phyloP scores from a whole-genome alignment of 1,139 yeast genomes.

The Candida labiduridarum region DNA sequence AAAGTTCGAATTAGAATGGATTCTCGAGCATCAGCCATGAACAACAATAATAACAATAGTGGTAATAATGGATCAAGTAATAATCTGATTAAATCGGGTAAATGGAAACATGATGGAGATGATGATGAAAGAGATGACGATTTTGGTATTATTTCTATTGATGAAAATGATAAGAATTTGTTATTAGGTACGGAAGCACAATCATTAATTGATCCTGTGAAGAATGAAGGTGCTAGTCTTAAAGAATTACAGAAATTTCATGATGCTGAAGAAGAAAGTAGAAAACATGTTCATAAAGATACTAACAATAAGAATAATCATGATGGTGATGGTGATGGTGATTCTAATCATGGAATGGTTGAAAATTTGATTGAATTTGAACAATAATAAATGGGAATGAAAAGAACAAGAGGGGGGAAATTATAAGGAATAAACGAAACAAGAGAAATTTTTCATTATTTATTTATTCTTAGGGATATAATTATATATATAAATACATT shows the following conservation, averaged over 20 bases:
- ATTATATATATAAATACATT: conserved; percentile 3
- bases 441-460: background rate
- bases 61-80: conserved; percentile 21
- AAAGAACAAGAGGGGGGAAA: background rate
- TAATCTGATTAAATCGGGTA: conserved; percentile 30
- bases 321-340: too few relatives aligned
- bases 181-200: conserved; percentile 51
- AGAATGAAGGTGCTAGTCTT: conserved; percentile 9
- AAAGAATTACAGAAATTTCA: conserved; percentile 18
- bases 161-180: conserved; percentile 50
- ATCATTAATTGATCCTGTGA: conserved; percentile 28
- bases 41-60: conserved; percentile 11
- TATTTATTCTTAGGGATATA: background rate
- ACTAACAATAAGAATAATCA: conserved; percentile 8
- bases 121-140: conserved; percentile 54
- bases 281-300: conserved; percentile 8
- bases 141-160: conserved; percentile 48
- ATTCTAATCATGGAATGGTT: conserved; percentile 2
- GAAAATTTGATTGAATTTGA: conserved; percentile 32
- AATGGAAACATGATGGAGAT: conserved; percentile 24
- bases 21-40: conserved; percentile 47
- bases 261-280: conserved; percentile 15
- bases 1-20: conserved; percentile 89
- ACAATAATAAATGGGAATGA: conserved; percentile 7
- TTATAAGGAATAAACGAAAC: background rate